These are phyloP conservation scores for Solanum piurae DNA, from an alignment of 257 asterid species.

Conservation along the genomic window DNA sequence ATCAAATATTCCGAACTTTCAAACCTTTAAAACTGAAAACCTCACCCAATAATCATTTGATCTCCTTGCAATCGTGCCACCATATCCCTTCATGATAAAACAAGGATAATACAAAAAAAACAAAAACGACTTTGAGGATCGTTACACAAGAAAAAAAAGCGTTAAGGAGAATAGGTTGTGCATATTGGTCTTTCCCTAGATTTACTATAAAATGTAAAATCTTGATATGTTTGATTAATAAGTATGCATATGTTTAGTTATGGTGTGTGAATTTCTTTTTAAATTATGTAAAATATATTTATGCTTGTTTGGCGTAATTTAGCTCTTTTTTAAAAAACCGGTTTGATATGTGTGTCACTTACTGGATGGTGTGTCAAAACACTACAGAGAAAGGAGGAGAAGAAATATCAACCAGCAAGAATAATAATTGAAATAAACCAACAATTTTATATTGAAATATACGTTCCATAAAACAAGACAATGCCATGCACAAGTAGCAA, in stretches of 20 bases:
- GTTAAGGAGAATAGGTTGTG: not conserved
- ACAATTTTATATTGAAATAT: not conserved
- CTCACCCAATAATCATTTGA: no score
- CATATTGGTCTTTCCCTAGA: not conserved
- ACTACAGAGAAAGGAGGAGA: no score
- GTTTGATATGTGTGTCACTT: not conserved
- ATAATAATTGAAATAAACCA: no score
- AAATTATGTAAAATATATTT: not conserved
- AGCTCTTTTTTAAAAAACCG: rapidly evolving
- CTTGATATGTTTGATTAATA: not conserved
- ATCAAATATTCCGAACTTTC: no score
- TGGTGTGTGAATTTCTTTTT: not conserved
- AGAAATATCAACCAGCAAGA: no score
- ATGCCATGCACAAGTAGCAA: not conserved
- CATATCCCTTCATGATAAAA: no score
- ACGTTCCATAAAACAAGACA: not conserved
- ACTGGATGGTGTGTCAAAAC: no score
- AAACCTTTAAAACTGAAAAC: no score
- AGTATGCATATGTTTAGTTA: not conserved
- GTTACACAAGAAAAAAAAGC: not conserved
- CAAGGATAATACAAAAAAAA: no score
- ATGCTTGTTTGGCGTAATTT: not conserved
- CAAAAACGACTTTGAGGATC: no score
- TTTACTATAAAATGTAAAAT: not conserved
- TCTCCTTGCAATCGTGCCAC: no score